These are phyloP conservation scores for Didymella sp. DNA, from an alignment of 2,329 filamentous ascomycete genomes.

Conservation along the genomic window DNA sequence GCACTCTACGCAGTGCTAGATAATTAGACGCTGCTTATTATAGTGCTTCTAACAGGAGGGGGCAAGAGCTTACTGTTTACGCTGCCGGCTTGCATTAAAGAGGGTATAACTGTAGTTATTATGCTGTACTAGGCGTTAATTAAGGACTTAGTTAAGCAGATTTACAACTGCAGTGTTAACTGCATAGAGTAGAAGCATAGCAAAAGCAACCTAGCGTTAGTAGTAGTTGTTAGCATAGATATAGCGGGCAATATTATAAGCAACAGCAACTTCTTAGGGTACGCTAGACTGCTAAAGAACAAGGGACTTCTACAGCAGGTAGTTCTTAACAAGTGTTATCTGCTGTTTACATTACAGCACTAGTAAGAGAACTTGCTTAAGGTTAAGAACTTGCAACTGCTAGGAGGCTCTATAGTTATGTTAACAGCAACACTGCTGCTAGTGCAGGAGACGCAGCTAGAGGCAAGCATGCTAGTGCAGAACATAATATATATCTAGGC, in stretches of 20 bases:
- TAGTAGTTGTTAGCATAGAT: slow-evolving; percentile 25
- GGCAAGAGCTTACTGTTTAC: too few species aligned
- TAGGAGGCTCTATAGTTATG: slow-evolving; percentile 17
- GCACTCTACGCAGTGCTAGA: too few species aligned
- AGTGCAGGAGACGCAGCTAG: slow-evolving; percentile 19
- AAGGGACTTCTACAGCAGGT: background rate
- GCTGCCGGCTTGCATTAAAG: too few species aligned
- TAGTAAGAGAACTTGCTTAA: background rate
- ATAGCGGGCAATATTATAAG: slow-evolving; percentile 17
- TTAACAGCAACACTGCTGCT: slow-evolving; percentile 23
- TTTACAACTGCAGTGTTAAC: too few species aligned
- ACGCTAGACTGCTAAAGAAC: background rate
- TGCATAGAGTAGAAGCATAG: too few species aligned
- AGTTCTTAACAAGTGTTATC: background rate
- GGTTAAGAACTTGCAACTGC: background rate
- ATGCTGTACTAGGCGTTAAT: too few species aligned
- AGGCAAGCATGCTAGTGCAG: slow-evolving; percentile 16
- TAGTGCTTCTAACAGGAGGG: too few species aligned
- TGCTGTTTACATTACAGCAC: background rate
- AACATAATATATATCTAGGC: slow-evolving; percentile 22
- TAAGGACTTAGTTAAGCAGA: too few species aligned
- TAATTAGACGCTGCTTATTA: too few species aligned
- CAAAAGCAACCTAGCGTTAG: too few species aligned
- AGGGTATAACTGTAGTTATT: too few species aligned
- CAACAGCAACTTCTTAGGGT: background rate